Evolutionary conservation across 2,329 filamentous ascomycete genomes (phyloP).

Genomic region (Fusarium austroafricanum): DNA sequence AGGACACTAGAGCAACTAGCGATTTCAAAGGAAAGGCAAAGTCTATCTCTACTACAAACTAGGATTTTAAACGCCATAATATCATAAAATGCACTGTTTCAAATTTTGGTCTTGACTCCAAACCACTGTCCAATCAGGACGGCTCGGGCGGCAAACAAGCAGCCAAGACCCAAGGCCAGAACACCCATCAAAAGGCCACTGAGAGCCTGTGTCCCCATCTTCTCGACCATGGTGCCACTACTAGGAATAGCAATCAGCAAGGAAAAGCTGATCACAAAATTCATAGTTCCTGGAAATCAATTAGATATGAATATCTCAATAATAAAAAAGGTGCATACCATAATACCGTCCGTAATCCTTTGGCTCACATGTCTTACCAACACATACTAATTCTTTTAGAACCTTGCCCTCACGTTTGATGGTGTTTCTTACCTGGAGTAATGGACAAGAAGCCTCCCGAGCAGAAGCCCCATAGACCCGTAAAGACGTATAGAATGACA

Average conservation of each 20-base stretch:
- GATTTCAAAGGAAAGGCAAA: not conserved
- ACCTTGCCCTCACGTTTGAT: too few relatives aligned
- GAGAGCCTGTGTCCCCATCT: conserved; percentile 12
- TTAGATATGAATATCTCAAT: not conserved
- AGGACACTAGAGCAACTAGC: too few relatives aligned
- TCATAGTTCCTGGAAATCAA: not conserved
- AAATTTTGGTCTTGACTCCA: conserved; percentile 4
- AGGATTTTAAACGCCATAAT: fast-evolving
- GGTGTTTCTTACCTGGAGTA: conserved; percentile 4
- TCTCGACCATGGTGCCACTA: conserved; percentile 12
- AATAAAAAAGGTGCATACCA: fast-evolving
- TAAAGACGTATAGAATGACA: conserved; percentile 1
- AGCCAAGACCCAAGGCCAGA: not conserved
- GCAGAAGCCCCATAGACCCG: conserved; percentile 1
- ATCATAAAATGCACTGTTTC: not conserved
- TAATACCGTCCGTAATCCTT: conserved; percentile 22
- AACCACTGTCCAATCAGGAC: conserved; percentile 7
- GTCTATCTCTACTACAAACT: not conserved
- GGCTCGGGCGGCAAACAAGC: conserved; percentile 7
- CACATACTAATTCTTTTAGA: not conserved
- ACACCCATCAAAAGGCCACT: conserved; percentile 12
- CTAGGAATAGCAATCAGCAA: conserved; percentile 4
- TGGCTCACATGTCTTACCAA: conserved; percentile 15
- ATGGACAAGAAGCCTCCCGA: not conserved
- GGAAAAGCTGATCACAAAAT: conserved; percentile 16